These are phyloP conservation scores for Lentithecium fluviatile DNA, from an alignment of 495 filamentous ascomycete genomes.

Conservation along the genomic window DNA sequence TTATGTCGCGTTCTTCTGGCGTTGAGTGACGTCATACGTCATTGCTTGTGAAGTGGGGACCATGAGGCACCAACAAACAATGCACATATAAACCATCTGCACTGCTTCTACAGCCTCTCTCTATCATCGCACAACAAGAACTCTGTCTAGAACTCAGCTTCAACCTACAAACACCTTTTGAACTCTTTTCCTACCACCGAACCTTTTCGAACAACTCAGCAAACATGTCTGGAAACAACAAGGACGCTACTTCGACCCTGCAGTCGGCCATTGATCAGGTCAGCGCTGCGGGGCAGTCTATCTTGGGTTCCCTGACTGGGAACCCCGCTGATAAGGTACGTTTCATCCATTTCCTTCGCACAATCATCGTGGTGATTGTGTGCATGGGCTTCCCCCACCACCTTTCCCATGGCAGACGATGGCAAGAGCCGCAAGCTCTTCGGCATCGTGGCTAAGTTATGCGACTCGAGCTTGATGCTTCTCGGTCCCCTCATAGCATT, in stretches of 20 bases:
- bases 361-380: no score
- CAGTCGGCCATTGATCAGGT: conserved; percentile 81
- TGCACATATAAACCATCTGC: no score
- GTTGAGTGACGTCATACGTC: conserved; percentile 18
- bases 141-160: neutral
- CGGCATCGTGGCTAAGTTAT: neutral
- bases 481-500: no score
- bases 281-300: conserved; percentile 68
- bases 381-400: no score
- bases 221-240: conserved; percentile 32
- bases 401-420: neutral
- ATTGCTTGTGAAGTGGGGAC: neutral
- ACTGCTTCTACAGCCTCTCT: no score
- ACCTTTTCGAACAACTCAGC: neutral
- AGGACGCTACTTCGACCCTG: conserved; percentile 60
- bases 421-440: neutral
- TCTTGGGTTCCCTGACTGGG: conserved; percentile 73
- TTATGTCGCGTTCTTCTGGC: neutral
- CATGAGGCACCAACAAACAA: neutral
- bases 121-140: no score
- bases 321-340: conserved; percentile 63
- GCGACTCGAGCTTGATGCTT: neutral
- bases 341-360: conserved; percentile 5
- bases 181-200: neutral
- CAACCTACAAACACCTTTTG: neutral